Evolutionary conservation across 257 asterid species (phyloP), one percentile per base, ranked within the genome.

Genomic region (Solanum corneliomulleri): DNA sequence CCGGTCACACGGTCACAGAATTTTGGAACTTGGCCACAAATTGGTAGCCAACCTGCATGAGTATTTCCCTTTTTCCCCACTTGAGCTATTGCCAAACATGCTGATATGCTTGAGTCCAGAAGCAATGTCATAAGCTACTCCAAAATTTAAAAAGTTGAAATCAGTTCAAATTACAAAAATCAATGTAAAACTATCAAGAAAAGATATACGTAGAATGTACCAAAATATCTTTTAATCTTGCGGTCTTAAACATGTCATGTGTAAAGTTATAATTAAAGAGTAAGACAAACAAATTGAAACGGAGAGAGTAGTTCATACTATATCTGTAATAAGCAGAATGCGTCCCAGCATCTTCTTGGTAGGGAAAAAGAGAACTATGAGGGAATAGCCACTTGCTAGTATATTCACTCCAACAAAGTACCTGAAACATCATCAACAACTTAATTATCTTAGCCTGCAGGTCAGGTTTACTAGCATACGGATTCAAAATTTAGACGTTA

Each of bases 1-100:
- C 93, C 95, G 0, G 92, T 87, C 0, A 93, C 90, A 33, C 87
- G 96, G 52, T 92, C 93, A 88, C 99, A 96, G 69, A 94, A 95
- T 85, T 93, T 94, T 6, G 98, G 98, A 78, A 95, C 99, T 92
- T 94, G 98, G 10, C 93, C 94, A 47, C 98, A 95, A 12, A 95
- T 95, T 5, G 96, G 98, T 37, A 93, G 93, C 99, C 99, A 96
- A 6, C 99, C 99, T 12, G 99, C 98, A 83, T 94, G 92, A 21
- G 84, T 87, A 68, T 96, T 95, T 70, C 98, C 98, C 2, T 91
- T 84, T 92, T 93, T 94, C 18, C 95, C 99, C 90, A 96, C 94
- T 68, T 90, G 92, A 76, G 93, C 98, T n/a, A 95, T 91, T 2
- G 97, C 96, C 86, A 95, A 49, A 45, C 94, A 90, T 14, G 98